phyloP scores from a whole-genome alignment of 345 rosid species.

The Populus davidiana region DNA sequence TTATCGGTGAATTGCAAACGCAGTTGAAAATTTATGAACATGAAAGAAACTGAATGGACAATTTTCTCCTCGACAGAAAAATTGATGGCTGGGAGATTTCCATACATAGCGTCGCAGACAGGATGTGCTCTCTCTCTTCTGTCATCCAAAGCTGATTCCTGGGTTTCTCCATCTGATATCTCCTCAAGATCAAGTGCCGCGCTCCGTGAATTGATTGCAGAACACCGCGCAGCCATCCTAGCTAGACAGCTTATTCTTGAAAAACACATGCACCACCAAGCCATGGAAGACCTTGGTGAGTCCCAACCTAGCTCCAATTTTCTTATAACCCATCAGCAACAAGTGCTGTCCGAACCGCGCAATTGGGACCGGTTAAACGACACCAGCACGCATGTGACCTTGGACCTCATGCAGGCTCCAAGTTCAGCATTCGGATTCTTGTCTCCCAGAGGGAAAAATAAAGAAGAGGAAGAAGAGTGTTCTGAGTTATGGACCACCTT shows the following conservation, averaged over 20 bases:
- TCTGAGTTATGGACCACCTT: constrained; percentile 37
- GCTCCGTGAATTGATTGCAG: constrained; percentile 43
- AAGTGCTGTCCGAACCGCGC: constrained; percentile 8
- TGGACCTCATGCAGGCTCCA: constrained; percentile 52
- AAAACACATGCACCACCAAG: constrained; percentile 15
- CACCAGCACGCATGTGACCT: constrained; percentile 32
- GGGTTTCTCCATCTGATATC: constrained; percentile 44
- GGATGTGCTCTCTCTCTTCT: constrained; percentile 74
- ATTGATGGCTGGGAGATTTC: constrained; percentile 23
- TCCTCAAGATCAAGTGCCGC: constrained; percentile 54
- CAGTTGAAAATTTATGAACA: neutral
- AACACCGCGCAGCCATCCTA: constrained; percentile 42
- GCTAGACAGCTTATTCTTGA: constrained; percentile 37
- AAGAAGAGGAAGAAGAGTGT: constrained; percentile 36
- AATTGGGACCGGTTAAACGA: constrained; percentile 29
- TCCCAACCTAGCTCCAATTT: constrained; percentile 10
- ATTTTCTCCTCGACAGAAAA: constrained; percentile 14
- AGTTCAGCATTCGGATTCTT: constrained; percentile 32
- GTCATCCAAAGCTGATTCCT: constrained; percentile 42
- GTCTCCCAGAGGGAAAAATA: constrained; percentile 23
- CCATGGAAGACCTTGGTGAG: constrained; percentile 6
- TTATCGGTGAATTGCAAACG: neutral
- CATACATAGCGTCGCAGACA: constrained; percentile 18
- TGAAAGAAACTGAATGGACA: neutral
- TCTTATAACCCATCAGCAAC: constrained; percentile 10